These are phyloP conservation scores for Acer campestre DNA, from an alignment of 345 rosid genomes.

Conservation along the genomic window DNA sequence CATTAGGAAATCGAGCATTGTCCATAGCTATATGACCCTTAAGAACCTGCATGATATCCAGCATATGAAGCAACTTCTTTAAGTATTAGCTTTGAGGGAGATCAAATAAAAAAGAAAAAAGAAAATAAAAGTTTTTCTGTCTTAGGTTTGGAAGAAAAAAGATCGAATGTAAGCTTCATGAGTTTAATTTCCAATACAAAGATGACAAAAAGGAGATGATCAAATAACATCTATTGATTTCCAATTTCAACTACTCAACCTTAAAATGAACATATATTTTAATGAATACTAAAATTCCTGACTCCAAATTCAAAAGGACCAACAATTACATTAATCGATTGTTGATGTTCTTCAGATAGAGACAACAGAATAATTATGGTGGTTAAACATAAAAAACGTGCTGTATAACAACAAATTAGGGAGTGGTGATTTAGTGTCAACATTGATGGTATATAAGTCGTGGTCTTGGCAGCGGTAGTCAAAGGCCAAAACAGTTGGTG, in stretches of 20 bases:
- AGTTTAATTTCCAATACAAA: background rate
- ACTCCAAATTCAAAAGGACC: too few relatives aligned
- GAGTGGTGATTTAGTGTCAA: background rate
- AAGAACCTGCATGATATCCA: constrained; percentile 56
- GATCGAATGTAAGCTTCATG: background rate
- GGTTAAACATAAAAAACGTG: background rate
- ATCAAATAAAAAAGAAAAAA: too few relatives aligned
- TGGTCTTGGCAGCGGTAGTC: background rate
- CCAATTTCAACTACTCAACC: background rate
- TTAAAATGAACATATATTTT: background rate
- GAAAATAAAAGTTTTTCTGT: background rate
- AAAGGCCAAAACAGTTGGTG: background rate
- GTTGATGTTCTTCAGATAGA: background rate
- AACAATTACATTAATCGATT: too few relatives aligned
- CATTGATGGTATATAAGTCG: background rate
- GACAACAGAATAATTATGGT: background rate
- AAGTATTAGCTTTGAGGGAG: background rate
- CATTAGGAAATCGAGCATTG: constrained; percentile 84
- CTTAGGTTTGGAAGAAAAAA: background rate
- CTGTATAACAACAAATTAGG: background rate
- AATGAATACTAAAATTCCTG: background rate
- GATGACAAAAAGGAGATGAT: background rate
- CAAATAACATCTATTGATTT: background rate
- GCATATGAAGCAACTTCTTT: background rate
- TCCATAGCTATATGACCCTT: constrained; percentile 95